A percentile compares a stretch with the other conserved stretches of the same genome.
Evolutionary conservation across 2,329 filamentous ascomycete species (phyloP).

Genomic region (Apiospora saccharicola): DNA sequence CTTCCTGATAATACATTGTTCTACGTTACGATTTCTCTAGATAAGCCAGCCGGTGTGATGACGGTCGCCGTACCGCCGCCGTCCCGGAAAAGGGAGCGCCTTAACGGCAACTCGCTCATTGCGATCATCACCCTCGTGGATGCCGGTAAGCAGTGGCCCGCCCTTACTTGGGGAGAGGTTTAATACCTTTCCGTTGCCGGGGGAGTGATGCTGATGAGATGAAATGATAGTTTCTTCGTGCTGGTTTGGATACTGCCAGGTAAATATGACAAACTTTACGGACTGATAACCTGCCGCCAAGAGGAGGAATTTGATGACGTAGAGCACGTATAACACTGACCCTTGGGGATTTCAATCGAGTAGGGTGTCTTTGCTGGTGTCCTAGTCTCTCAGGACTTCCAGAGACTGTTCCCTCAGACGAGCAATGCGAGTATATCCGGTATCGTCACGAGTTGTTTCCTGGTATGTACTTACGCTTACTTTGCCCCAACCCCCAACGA

Average conservation of each 20-base stretch:
- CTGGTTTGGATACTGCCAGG: conserved; percentile 43
- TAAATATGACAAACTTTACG: conserved; percentile 15
- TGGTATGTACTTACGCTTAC: conserved; percentile 46
- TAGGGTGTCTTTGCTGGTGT: conserved; percentile 53
- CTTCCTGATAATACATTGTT: neutral
- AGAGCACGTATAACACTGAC: neutral
- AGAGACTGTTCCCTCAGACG: conserved; percentile 46
- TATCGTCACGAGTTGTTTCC: conserved; percentile 53
- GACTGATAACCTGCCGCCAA: neutral
- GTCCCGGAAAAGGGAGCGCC: conserved; percentile 4
- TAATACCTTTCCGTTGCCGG: neutral
- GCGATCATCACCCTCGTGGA: conserved; percentile 41
- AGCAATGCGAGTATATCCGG: conserved; percentile 50
- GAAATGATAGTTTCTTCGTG: conserved; percentile 38
- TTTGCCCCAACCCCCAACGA: neutral
- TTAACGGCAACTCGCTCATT: conserved; percentile 35
- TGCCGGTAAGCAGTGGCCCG: conserved; percentile 37
- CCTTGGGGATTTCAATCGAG: conserved; percentile 24
- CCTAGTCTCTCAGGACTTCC: conserved; percentile 50
- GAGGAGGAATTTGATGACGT: conserved; percentile 25
- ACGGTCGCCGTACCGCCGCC: conserved; percentile 6
- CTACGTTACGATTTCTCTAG: neutral
- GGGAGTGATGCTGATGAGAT: neutral
- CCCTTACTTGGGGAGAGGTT: neutral
- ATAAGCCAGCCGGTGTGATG: neutral